These are phyloP conservation scores for Knufia fluminis DNA, from an alignment of 2,329 filamentous ascomycete species.

Conservation along the genomic window DNA sequence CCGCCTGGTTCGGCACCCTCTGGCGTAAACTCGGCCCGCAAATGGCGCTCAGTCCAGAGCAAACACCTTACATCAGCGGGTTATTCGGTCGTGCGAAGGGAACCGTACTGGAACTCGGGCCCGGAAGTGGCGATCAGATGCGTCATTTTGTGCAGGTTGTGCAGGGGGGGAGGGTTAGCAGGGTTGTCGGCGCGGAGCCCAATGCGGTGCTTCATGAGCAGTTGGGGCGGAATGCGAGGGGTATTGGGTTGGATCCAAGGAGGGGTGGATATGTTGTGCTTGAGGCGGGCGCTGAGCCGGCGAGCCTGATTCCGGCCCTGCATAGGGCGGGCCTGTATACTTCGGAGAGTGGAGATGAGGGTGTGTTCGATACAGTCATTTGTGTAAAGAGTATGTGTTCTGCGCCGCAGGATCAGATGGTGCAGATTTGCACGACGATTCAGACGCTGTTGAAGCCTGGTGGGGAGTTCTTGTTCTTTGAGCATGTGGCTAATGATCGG, in stretches of 20 bases:
- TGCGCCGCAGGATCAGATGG: constrained; percentile 14
- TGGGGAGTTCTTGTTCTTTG: constrained; percentile 40
- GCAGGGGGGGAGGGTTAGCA: constrained; percentile 22
- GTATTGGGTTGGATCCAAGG: constrained; percentile 22
- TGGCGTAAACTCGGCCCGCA: constrained; percentile 17
- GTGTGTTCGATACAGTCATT: constrained; percentile 36
- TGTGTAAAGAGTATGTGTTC: constrained; percentile 38
- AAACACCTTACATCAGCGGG: constrained; percentile 16
- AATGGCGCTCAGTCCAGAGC: constrained; percentile 16
- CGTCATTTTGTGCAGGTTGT: constrained; percentile 27
- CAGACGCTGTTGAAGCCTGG: constrained; percentile 38
- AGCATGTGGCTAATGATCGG: constrained; percentile 27
- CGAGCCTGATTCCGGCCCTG: constrained; percentile 40
- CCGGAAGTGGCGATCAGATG: constrained; percentile 38
- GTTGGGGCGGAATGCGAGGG: constrained; percentile 27
- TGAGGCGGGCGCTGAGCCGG: constrained; percentile 31
- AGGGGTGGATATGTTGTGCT: constrained; percentile 32
- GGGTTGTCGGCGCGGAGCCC: constrained; percentile 35
- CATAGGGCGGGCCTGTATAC: constrained; percentile 33
- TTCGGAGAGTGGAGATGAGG: constrained; percentile 30
- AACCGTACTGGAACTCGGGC: constrained; percentile 37
- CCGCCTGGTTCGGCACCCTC: constrained; percentile 20
- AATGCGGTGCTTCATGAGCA: constrained; percentile 29
- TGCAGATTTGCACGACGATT: constrained; percentile 28
- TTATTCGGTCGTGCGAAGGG: constrained; percentile 28